A percentile compares a stretch with the other conserved stretches of the same genome.
Evolutionary conservation across 2,329 filamentous ascomycete species (phyloP).

Genomic region (Talaromyces sp.): DNA sequence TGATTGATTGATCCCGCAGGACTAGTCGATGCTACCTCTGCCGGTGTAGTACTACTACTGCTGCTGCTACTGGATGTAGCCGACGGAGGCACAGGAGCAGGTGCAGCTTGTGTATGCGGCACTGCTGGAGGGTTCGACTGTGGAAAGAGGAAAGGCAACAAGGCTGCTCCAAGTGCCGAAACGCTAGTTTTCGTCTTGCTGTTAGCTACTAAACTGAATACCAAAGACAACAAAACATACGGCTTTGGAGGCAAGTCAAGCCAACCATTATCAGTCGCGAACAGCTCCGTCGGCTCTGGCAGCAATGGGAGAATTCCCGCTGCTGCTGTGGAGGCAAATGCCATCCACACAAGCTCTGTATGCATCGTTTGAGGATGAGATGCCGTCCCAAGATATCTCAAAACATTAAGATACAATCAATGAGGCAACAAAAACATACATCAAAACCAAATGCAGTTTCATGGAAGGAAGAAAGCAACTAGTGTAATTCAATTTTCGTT

Average conservation of each 20-base stretch:
- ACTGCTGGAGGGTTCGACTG: background rate
- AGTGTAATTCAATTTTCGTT: background rate
- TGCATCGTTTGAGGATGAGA: slow-evolving; percentile 9
- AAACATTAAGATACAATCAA: background rate
- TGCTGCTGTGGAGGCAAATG: slow-evolving; percentile 14
- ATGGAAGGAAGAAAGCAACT: background rate
- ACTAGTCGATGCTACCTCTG: background rate
- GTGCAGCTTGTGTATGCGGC: background rate
- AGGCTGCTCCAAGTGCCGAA: slow-evolving; percentile 11
- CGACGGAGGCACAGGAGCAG: background rate
- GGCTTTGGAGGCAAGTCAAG: slow-evolving; percentile 10
- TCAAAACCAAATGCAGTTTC: background rate
- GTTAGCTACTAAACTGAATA: background rate
- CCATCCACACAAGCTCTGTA: slow-evolving; percentile 17
- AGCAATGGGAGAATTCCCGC: slow-evolving; percentile 13
- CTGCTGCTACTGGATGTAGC: background rate
- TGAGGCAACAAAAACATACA: background rate
- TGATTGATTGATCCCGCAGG: background rate
- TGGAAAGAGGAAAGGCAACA: slow-evolving; percentile 9
- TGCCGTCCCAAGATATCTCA: too few relatives aligned
- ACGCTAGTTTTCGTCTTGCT: background rate
- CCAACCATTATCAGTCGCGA: slow-evolving; percentile 10
- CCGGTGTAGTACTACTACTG: background rate
- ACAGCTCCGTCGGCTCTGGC: slow-evolving; percentile 15
- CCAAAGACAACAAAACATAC: background rate